A percentile compares a stretch with the other conserved stretches of the same genome.
These are phyloP conservation scores for Suhomyces emberorum DNA, from an alignment of 805 yeast species.

Conservation along the genomic window DNA sequence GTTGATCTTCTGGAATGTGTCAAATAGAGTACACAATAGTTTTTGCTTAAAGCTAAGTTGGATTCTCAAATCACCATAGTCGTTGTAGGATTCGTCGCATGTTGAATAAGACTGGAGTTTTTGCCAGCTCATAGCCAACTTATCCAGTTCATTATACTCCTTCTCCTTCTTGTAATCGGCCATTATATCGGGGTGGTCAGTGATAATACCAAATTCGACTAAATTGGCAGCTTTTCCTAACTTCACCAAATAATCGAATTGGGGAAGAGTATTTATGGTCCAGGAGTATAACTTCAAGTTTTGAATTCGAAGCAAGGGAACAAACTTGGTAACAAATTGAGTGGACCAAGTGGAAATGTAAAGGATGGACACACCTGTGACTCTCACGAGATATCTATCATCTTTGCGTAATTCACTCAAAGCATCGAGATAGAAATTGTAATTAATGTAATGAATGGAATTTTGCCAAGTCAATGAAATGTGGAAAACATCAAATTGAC, in stretches of 20 bases:
- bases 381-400: conserved; percentile 17
- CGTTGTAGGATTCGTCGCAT: conserved; percentile 5
- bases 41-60: conserved; percentile 14
- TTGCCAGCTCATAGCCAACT: conserved; percentile 7
- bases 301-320: conserved; percentile 34
- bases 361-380: conserved; percentile 36
- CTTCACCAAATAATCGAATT: conserved; percentile 29
- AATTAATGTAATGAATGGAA: conserved; percentile 30
- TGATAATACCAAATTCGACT: conserved; percentile 33
- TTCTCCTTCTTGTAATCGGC: conserved; percentile 11
- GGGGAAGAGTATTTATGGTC: conserved; percentile 38
- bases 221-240: conserved; percentile 24
- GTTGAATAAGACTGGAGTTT: conserved; percentile 7
- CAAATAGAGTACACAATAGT: conserved; percentile 11
- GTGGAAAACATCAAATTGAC: conserved; percentile 33
- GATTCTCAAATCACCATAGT: conserved; percentile 7
- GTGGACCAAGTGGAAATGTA: conserved; percentile 38
- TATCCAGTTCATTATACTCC: conserved; percentile 3
- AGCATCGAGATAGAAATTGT: conserved; percentile 33
- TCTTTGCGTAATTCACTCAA: conserved; percentile 13
- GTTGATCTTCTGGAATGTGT: conserved; percentile 8
- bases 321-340: conserved; percentile 31
- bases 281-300: conserved; percentile 34
- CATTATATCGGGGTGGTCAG: conserved; percentile 38
- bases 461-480: conserved; percentile 34